These are phyloP conservation scores for Colletotrichum euphorbiae DNA, from an alignment of 2,329 filamentous ascomycete species.

Conservation along the genomic window DNA sequence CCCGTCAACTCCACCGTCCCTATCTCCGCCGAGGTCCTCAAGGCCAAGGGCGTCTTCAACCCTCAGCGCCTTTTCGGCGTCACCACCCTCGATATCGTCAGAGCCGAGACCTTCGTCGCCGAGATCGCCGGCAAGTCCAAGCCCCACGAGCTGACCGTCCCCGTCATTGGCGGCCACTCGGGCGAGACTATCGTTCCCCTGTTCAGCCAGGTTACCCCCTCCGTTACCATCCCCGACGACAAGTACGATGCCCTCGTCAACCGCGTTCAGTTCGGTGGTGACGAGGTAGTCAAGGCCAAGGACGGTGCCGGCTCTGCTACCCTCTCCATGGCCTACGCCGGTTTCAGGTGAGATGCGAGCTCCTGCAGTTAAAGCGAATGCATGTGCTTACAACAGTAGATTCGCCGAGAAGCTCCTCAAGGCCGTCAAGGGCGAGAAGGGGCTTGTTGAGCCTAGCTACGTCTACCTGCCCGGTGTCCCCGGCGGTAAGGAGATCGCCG, in stretches of 20 bases:
- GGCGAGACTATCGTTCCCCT: slow-evolving; percentile 98
- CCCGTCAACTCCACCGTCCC: slow-evolving; percentile 99
- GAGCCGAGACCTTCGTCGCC: slow-evolving; percentile 95
- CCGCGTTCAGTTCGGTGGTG: slow-evolving; percentile 97
- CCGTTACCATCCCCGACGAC: slow-evolving; percentile 84
- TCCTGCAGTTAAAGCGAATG: slow-evolving; percentile 37
- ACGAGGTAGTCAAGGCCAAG: slow-evolving; percentile 96
- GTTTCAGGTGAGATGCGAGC: slow-evolving; percentile 76
- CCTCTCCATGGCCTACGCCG: slow-evolving; percentile 94
- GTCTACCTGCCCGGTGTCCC: slow-evolving; percentile 93
- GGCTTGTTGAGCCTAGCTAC: slow-evolving; percentile 93
- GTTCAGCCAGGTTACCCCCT: slow-evolving; percentile 89
- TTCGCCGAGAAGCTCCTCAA: slow-evolving; percentile 96
- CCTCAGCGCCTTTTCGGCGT: slow-evolving; percentile 97
- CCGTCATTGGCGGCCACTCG: slow-evolving; percentile 96
- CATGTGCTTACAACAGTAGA: slow-evolving; percentile 56
- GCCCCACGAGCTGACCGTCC: slow-evolving; percentile 85
- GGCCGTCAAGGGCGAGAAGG: slow-evolving; percentile 89
- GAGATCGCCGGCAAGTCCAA: slow-evolving; percentile 85
- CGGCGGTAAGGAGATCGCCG: slow-evolving; percentile 86
- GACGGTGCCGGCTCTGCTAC: slow-evolving; percentile 91
- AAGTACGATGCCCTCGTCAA: slow-evolving; percentile 92
- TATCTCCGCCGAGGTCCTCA: slow-evolving; percentile 96
- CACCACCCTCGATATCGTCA: slow-evolving; percentile 97
- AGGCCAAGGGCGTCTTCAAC: slow-evolving; percentile 93